These are phyloP conservation scores for Acacia pycnantha DNA, from an alignment of 331 rosid genomes.

Conservation along the genomic window DNA sequence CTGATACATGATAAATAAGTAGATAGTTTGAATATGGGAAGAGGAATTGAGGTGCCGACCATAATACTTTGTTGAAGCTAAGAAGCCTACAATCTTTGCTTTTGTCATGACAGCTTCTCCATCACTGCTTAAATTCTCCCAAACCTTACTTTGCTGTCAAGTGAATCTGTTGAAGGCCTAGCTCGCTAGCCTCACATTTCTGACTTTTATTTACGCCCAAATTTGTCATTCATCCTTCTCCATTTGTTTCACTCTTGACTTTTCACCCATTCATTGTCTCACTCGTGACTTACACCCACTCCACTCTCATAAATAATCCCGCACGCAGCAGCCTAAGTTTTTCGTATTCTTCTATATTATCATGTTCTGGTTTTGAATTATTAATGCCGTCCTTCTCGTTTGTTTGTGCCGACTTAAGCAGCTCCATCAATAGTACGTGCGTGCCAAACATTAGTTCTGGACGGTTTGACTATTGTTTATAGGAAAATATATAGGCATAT, in stretches of 20 bases:
- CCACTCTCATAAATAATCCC: neutral
- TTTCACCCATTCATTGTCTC: neutral
- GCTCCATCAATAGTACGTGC: neutral
- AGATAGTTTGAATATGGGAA: neutral
- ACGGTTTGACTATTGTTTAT: neutral
- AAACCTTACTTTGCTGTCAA: neutral
- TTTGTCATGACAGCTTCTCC: neutral
- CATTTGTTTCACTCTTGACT: neutral
- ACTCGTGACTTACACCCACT: neutral
- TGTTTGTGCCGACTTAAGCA: neutral
- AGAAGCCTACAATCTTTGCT: conserved; percentile 36
- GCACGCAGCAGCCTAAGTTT: neutral
- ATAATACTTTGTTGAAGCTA: conserved; percentile 29
- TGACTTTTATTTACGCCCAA: conserved; percentile 37
- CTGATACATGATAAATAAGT: neutral
- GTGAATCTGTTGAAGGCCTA: neutral
- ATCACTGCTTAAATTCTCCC: neutral
- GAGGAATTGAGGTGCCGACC: conserved; percentile 14
- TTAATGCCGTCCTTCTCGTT: neutral
- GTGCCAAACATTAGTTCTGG: neutral
- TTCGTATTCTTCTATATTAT: neutral
- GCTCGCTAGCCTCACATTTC: conserved; percentile 23
- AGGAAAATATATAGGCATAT: neutral
- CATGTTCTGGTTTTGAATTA: neutral
- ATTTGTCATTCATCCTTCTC: conserved; percentile 26